A percentile compares a stretch with the other conserved stretches of the same genome.
phyloP scores from a whole-genome alignment of 352 stramenopile genomes.

The Pythium coloratum region DNA sequence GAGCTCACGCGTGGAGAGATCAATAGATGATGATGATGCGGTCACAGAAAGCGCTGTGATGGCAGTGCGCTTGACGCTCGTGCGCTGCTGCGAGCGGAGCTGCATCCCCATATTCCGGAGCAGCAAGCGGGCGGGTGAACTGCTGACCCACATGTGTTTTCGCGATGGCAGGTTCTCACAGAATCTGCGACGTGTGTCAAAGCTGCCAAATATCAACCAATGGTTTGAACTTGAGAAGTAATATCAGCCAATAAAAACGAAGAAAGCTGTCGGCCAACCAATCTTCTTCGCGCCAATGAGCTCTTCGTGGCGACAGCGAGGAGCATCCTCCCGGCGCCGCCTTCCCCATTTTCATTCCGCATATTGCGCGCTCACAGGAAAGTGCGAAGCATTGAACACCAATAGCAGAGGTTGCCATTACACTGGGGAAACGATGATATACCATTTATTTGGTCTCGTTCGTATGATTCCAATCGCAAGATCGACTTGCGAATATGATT shows the following conservation, averaged over 20 bases:
- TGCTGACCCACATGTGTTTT: slow-evolving; percentile 1
- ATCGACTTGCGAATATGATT: slow-evolving; percentile 45
- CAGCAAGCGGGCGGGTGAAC: not conserved
- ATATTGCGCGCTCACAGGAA: not conserved
- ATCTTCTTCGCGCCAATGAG: slow-evolving; percentile 1
- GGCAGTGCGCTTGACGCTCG: not conserved
- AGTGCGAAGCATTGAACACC: no score
- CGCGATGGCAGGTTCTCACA: not conserved
- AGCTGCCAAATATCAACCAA: slow-evolving; percentile 2
- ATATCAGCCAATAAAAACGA: not conserved
- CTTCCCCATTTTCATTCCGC: not conserved
- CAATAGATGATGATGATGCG: not conserved
- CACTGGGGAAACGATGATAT: slow-evolving; percentile 48
- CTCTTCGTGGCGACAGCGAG: not conserved
- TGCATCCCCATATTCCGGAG: slow-evolving; percentile 32
- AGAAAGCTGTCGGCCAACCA: slow-evolving; percentile 20
- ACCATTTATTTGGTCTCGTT: slow-evolving; percentile 69
- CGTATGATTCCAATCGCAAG: slow-evolving; percentile 47
- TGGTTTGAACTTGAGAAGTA: not conserved
- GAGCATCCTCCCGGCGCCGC: not conserved
- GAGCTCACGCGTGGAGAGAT: not conserved
- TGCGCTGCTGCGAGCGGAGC: slow-evolving; percentile 30
- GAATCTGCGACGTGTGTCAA: slow-evolving; percentile 25
- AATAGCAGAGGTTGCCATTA: not conserved
- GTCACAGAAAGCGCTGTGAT: slow-evolving; percentile 1